phyloP scores from a whole-genome alignment of 106 monocot species.

The Allium cepa region DNA sequence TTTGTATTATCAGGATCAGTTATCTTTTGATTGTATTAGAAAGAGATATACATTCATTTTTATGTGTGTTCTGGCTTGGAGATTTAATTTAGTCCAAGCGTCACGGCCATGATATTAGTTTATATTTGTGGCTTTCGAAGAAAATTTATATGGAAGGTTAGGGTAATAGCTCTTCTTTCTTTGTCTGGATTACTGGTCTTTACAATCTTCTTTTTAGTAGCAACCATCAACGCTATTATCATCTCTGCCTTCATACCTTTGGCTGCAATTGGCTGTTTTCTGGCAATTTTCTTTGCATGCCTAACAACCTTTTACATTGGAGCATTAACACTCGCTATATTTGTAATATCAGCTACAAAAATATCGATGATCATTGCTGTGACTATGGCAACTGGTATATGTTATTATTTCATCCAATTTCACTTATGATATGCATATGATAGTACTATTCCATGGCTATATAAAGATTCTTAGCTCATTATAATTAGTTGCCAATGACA shows the following conservation, averaged over 20 bases:
- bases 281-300: slow-evolving; percentile 82
- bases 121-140: neutral
- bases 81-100: too few species aligned
- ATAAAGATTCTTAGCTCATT: too few species aligned
- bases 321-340: slow-evolving; percentile 65
- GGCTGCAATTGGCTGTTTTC: slow-evolving; percentile 83
- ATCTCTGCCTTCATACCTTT: slow-evolving; percentile 68
- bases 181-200: slow-evolving; percentile 66
- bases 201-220: slow-evolving; percentile 54
- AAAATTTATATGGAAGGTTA: slow-evolving; percentile 44
- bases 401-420: neutral
- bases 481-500: too few species aligned
- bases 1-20: too few species aligned
- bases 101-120: neutral
- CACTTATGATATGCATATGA: too few species aligned
- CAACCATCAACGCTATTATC: slow-evolving; percentile 70
- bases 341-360: slow-evolving; percentile 53
- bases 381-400: slow-evolving; percentile 51
- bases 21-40: too few species aligned
- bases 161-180: slow-evolving; percentile 49
- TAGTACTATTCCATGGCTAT: too few species aligned
- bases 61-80: neutral
- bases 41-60: neutral
- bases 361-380: slow-evolving; percentile 42
- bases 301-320: slow-evolving; percentile 67